Conservation (phyloP, 192 early-diverging fungal genomes). For the Entomortierella parvispora region DNA sequence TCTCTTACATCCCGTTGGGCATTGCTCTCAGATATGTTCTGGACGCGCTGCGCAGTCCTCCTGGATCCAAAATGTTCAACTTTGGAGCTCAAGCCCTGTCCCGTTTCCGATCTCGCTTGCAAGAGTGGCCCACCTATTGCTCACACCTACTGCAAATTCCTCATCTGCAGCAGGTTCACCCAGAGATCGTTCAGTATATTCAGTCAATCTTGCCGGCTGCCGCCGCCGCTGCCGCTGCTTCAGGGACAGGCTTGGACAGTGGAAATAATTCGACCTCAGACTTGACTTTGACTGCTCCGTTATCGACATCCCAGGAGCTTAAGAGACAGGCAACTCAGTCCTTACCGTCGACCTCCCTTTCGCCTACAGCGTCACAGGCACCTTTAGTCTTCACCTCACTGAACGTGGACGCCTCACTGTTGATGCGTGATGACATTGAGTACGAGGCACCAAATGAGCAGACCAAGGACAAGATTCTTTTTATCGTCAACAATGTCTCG, state of each 20-base stretch:
- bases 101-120: conserved; percentile 84
- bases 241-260: conserved; percentile 11
- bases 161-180: conserved; percentile 79
- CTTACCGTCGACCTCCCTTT: neutral
- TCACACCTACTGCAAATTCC: conserved; percentile 84
- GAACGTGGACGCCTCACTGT: conserved; percentile 63
- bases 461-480: conserved; percentile 90
- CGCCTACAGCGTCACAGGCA: conserved; percentile 27
- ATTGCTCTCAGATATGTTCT: conserved; percentile 89
- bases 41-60: conserved; percentile 83
- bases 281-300: conserved; percentile 28
- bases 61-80: conserved; percentile 83
- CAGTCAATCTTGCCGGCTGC: conserved; percentile 50
- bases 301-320: conserved; percentile 6
- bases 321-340: conserved; percentile 11
- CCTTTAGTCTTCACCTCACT: conserved; percentile 72
- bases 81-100: conserved; percentile 91
- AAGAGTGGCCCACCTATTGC: conserved; percentile 93
- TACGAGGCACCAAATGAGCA: conserved; percentile 53
- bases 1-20: conserved; percentile 81
- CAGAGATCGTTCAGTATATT: conserved; percentile 79
- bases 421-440: conserved; percentile 56
- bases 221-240: conserved; percentile 19
- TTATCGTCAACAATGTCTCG: conserved; percentile 97
- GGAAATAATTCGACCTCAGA: conserved; percentile 20